phyloP scores from a whole-genome alignment of 352 stramenopile genomes.

The Globisporangium mamillatum region DNA sequence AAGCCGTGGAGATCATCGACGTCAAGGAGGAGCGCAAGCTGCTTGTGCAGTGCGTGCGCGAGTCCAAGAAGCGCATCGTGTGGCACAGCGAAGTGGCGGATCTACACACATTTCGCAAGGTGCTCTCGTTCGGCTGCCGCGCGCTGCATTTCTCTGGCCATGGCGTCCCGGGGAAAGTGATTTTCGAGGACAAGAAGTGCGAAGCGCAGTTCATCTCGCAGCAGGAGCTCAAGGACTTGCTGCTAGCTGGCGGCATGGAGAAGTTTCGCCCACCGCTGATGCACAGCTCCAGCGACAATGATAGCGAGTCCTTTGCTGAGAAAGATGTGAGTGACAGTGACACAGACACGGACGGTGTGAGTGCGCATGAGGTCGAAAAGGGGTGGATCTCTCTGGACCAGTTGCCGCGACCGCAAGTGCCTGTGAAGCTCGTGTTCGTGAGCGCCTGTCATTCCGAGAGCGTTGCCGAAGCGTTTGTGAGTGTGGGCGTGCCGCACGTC shows the following conservation, averaged over 20 bases:
- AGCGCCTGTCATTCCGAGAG: conserved; percentile 89
- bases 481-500: conserved; percentile 87
- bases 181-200: conserved; percentile 79
- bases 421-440: conserved; percentile 85
- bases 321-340: conserved; percentile 8
- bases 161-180: conserved; percentile 69
- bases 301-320: not conserved
- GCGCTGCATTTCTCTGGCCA: conserved; percentile 82
- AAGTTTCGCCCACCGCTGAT: conserved; percentile 10
- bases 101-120: conserved; percentile 78
- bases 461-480: conserved; percentile 86
- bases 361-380: conserved; percentile 44
- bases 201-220: conserved; percentile 84
- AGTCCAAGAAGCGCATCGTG: conserved; percentile 56
- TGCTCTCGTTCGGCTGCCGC: conserved; percentile 72
- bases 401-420: conserved; percentile 33
- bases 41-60: conserved; percentile 68
- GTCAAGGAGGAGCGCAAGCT: conserved; percentile 74
- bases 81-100: conserved; percentile 82
- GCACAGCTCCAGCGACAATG: conserved; percentile 12
- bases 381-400: conserved; percentile 40
- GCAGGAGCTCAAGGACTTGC: conserved; percentile 68
- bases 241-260: conserved; percentile 64
- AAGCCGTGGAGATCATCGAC: conserved; percentile 85
- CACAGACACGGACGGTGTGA: conserved; percentile 15